phyloP scores from a whole-genome alignment of 495 filamentous ascomycete species.

The Podospora anserina region DNA sequence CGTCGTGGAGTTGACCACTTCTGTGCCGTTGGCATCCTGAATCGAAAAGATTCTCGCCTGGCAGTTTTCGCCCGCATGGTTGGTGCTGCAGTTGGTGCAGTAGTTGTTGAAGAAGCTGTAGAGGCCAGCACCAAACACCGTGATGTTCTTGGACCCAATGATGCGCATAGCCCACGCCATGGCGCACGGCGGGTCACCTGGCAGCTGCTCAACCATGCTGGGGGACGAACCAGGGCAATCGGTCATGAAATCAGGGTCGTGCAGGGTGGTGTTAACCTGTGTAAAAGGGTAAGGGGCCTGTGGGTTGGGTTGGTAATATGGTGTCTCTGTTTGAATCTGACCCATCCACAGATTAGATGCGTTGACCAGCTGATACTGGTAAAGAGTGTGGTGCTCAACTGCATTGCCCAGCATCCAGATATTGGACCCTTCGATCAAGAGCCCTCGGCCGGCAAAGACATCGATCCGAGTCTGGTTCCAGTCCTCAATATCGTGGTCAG shows the following conservation, averaged over 20 bases:
- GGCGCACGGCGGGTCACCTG: slow-evolving; percentile 41
- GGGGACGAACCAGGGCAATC: slow-evolving; percentile 43
- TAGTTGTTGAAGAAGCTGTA: slow-evolving; percentile 89
- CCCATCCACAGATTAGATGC: slow-evolving; percentile 79
- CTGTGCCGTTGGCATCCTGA: background rate
- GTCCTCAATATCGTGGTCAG: slow-evolving; percentile 78
- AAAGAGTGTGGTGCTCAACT: slow-evolving; percentile 81
- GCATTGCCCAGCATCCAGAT: slow-evolving; percentile 70
- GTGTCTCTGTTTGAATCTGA: slow-evolving; percentile 84
- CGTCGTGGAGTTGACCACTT: background rate
- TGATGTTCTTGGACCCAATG: slow-evolving; percentile 58
- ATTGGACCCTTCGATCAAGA: slow-evolving; percentile 63
- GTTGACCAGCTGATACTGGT: slow-evolving; percentile 76
- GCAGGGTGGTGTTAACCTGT: slow-evolving; percentile 57
- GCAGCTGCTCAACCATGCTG: slow-evolving; percentile 24
- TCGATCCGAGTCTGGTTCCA: slow-evolving; percentile 69
- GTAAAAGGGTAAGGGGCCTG: slow-evolving; percentile 62
- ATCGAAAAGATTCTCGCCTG: slow-evolving; percentile 66
- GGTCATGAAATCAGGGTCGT: slow-evolving; percentile 68
- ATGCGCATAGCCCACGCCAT: slow-evolving; percentile 78
- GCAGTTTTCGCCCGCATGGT: slow-evolving; percentile 62
- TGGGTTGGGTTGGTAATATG: slow-evolving; percentile 86
- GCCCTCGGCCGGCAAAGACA: slow-evolving; percentile 81
- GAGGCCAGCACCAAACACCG: slow-evolving; percentile 70
- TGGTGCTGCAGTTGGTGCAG: slow-evolving; percentile 66